These are phyloP conservation scores for Cadophora luteo-olivacea DNA, from an alignment of 2,329 filamentous ascomycete species.

Conservation along the genomic window DNA sequence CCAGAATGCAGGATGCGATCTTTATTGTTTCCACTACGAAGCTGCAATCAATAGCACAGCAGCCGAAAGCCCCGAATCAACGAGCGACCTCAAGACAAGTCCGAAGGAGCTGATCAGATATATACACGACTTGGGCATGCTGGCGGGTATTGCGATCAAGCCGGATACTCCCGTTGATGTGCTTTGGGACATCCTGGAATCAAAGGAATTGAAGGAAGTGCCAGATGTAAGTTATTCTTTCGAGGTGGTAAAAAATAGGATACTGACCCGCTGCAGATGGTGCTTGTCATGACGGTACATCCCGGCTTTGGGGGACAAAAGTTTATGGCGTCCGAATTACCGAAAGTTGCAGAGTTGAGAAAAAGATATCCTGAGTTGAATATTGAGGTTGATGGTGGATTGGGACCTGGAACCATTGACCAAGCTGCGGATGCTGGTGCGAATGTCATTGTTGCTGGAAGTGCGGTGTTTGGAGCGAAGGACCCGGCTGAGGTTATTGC, in stretches of 20 bases:
- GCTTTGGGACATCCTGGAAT: slow-evolving; percentile 87
- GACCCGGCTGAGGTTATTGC: slow-evolving; percentile 87
- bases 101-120: slow-evolving; percentile 87
- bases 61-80: slow-evolving; percentile 77
- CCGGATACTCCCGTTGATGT: slow-evolving; percentile 90
- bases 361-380: slow-evolving; percentile 88
- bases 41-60: slow-evolving; percentile 84
- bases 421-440: slow-evolving; percentile 94
- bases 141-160: slow-evolving; percentile 95
- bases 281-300: slow-evolving; percentile 97
- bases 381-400: slow-evolving; percentile 95
- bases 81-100: slow-evolving; percentile 74
- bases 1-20: slow-evolving; percentile 89
- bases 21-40: slow-evolving; percentile 99
- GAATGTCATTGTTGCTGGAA: slow-evolving; percentile 97
- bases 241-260: neutral
- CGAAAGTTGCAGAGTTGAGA: slow-evolving; percentile 87
- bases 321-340: slow-evolving; percentile 95
- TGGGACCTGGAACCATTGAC: slow-evolving; percentile 88
- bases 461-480: slow-evolving; percentile 91
- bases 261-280: slow-evolving; percentile 70
- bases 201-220: slow-evolving; percentile 71
- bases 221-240: slow-evolving; percentile 77
- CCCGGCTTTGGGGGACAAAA: slow-evolving; percentile 98
- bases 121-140: slow-evolving; percentile 87